These are phyloP conservation scores for Dacryopinax spathularia DNA, from an alignment of 768 basidiomycete species.

Conservation along the genomic window DNA sequence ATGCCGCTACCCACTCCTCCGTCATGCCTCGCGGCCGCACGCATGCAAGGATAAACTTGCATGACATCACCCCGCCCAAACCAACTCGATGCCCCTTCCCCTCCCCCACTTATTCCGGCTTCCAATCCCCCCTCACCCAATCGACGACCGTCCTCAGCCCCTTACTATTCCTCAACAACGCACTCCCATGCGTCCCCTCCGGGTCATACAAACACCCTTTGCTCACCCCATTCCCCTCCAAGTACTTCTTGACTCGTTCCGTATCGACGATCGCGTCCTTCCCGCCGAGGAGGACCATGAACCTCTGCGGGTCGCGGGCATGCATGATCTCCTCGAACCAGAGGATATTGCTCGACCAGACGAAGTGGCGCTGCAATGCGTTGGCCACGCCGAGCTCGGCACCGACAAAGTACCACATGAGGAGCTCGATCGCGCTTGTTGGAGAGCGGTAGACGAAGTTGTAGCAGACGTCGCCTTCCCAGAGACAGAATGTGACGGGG, in stretches of 20 bases:
- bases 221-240: slow-evolving; percentile 56
- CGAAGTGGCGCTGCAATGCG: slow-evolving; percentile 67
- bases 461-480: slow-evolving; percentile 91
- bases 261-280: slow-evolving; percentile 67
- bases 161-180: slow-evolving; percentile 37
- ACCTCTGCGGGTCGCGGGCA: slow-evolving; percentile 48
- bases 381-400: slow-evolving; percentile 80
- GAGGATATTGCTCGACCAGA: slow-evolving; percentile 75
- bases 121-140: slow-evolving; percentile 35
- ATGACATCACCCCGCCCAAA: not conserved
- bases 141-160: slow-evolving; percentile 44
- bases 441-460: slow-evolving; percentile 73
- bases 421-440: slow-evolving; percentile 52
- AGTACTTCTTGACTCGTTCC: slow-evolving; percentile 57
- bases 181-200: slow-evolving; percentile 46
- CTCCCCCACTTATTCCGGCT: not conserved
- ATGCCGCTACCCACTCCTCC: too few relatives aligned
- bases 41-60: too few relatives aligned
- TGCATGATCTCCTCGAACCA: slow-evolving; percentile 86
- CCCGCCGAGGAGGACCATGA: slow-evolving; percentile 68
- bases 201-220: slow-evolving; percentile 54
- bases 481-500: slow-evolving; percentile 71
- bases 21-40: too few relatives aligned
- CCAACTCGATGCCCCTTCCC: not conserved
- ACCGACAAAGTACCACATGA: slow-evolving; percentile 79